Evolutionary conservation across 805 yeast genomes (phyloP), one percentile per base, ranked within the genome.

Genomic region (Saccharomycopsis sp.): DNA sequence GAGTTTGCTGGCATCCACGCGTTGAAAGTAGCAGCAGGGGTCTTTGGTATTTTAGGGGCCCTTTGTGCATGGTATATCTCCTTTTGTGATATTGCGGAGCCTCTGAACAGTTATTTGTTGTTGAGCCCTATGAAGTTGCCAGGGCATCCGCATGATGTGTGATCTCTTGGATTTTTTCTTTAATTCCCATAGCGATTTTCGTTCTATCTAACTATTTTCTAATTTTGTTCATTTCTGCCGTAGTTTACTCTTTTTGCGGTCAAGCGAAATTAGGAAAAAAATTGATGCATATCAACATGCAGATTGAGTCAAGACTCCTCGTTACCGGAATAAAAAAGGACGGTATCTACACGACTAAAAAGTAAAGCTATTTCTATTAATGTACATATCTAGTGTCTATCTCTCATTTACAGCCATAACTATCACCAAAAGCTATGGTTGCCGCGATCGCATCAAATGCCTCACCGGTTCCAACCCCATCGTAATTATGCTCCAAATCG

Each of bases 51-150:
- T 20, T 57, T 74, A 19, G 63, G 76, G 13, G 66, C 78, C 1
- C 56, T 71, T 39, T 41, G 69, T 34, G 78, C 76, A 4, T 74
- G 71, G 70, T 75, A 71, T 54, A 73, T 72, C 51, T 78, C 79
- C 2, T 69, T 63, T 50, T 77, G 76, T 4, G 80, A 78, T 60
- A 51, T 70, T 21, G 75, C 79, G 12, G 75, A 68, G 34, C 56
- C 56, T 26, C 71, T 73, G 46, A 80, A 77, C 61, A 63, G 76
- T 25, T 25, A 25, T 25, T 10, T 25, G 12, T 10, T n/a, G 12
- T 25, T 25, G 12, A 10, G 12, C 9, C 27, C 27, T 9, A 25
- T n/a, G 9, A 9, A 9, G n/a, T 25, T 25, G 27, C 27, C 27
- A 2, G 27, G 27, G 27, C 9, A 25, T 25, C 9, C 6, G 12